A percentile compares a stretch with the other conserved stretches of the same genome.
phyloP scores from a whole-genome alignment of 352 stramenopile species.

The Thalassiosira hispida region DNA sequence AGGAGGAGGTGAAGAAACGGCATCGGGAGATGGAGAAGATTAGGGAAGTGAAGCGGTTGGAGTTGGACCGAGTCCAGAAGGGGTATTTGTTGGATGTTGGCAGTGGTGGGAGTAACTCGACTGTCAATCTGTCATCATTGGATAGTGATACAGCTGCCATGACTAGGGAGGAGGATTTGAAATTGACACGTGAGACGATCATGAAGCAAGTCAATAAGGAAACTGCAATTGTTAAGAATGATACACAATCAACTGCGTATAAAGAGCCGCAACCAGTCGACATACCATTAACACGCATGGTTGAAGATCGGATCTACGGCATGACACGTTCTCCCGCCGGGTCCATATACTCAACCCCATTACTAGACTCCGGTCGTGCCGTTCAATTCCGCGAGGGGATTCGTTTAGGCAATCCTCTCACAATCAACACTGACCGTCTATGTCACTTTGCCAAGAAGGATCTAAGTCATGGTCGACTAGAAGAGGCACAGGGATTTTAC shows the following conservation, averaged over 20 bases:
- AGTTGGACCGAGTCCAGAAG: neutral
- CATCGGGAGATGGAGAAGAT: constrained; percentile 3
- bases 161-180: constrained; percentile 13
- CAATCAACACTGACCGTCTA: constrained; percentile 77
- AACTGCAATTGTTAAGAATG: too few species aligned
- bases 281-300: constrained; percentile 70
- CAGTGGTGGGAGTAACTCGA: neutral
- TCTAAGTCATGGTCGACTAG: constrained; percentile 58
- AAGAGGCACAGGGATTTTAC: constrained; percentile 76
- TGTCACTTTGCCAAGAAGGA: constrained; percentile 80
- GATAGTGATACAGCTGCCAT: neutral
- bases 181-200: constrained; percentile 20
- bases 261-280: constrained; percentile 41
- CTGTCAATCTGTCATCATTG: neutral
- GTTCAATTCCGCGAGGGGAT: constrained; percentile 80
- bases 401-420: constrained; percentile 69
- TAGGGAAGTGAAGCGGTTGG: neutral
- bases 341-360: constrained; percentile 70
- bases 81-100: constrained; percentile 2
- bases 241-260: too few species aligned
- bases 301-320: constrained; percentile 79
- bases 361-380: constrained; percentile 67
- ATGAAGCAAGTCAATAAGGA: constrained; percentile 20
- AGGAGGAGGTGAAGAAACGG: constrained; percentile 28
- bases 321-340: constrained; percentile 55